Evolutionary conservation across 192 early-diverging fungal genomes (phyloP).

Genomic region (Linderina pennispora): DNA sequence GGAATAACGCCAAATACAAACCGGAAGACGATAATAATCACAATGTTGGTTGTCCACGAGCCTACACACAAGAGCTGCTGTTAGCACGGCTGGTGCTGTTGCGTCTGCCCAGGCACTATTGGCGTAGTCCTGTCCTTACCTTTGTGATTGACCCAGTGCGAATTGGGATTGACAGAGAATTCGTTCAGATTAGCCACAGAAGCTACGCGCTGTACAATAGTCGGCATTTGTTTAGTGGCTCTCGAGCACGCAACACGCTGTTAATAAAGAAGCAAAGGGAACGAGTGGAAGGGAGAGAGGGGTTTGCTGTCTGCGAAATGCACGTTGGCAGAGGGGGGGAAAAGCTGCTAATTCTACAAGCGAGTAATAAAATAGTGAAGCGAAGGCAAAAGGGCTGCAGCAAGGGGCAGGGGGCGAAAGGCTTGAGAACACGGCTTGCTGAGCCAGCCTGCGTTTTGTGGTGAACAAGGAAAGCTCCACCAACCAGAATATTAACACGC

Average conservation of each 20-base stretch:
- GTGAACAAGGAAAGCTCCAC: too few relatives aligned
- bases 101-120: too few relatives aligned
- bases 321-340: neutral
- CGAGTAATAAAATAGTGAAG: neutral
- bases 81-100: too few relatives aligned
- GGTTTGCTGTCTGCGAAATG: neutral
- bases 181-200: slow-evolving; percentile 48
- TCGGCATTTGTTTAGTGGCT: slow-evolving; percentile 17
- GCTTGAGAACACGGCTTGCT: too few relatives aligned
- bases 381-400: too few relatives aligned
- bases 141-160: slow-evolving; percentile 52
- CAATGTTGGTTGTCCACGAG: slow-evolving; percentile 84
- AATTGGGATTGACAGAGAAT: slow-evolving; percentile 48
- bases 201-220: slow-evolving; percentile 42
- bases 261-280: neutral
- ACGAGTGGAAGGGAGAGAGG: neutral
- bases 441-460: too few relatives aligned
- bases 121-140: too few relatives aligned
- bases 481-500: too few relatives aligned
- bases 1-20: slow-evolving; percentile 80
- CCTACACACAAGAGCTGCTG: slow-evolving; percentile 63
- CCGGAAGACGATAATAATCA: slow-evolving; percentile 76
- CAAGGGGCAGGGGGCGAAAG: too few relatives aligned
- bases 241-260: neutral
- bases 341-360: too few relatives aligned